A percentile compares a stretch with the other conserved stretches of the same genome.
Conservation (phyloP, 345 rosid genomes). For the rapeseed (Brassica napus) region Da-Ae NC_063436.1:6114001-6114500, state of each 20-base stretch:
- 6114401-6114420: background rate
- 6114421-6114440: constrained; percentile 34
- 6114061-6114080: constrained; percentile 45
- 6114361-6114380: background rate
- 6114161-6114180: constrained; percentile 66
- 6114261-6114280: constrained; percentile 69
- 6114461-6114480: constrained; percentile 24
- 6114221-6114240: constrained; percentile 79
- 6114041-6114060: constrained; percentile 59
- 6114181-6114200: constrained; percentile 62
- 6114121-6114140: constrained; percentile 74
- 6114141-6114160: constrained; percentile 75
- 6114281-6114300: constrained; percentile 68
- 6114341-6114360: constrained; percentile 65
- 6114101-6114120: constrained; percentile 69
- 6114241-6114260: constrained; percentile 89
- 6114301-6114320: constrained; percentile 77
- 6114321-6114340: constrained; percentile 75
- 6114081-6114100: constrained; percentile 55
- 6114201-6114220: constrained; percentile 67
- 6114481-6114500: constrained; percentile 14
- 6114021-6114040: constrained; percentile 82
- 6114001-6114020: constrained; percentile 76
- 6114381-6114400: background rate
- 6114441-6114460: constrained; percentile 25